Percentiles rank a stretch among this genome's conserved stretches.
phyloP scores from a whole-genome alignment of 106 monocot genomes.

The Apostasia ramifera region DNA sequence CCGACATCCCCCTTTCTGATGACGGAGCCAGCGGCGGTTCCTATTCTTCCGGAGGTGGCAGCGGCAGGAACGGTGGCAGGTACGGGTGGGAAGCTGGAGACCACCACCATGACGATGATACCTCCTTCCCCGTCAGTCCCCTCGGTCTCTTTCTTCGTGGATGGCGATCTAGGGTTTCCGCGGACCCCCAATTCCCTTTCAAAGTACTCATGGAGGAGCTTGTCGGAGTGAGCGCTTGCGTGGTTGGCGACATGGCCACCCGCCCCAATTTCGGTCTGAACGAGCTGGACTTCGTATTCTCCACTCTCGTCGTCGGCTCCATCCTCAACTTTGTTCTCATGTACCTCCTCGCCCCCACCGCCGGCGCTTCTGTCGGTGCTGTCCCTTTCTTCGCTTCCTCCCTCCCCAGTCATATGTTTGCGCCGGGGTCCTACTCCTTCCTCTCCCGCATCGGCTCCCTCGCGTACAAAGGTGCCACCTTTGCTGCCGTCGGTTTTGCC shows the following conservation, averaged over 20 bases:
- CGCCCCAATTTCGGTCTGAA: conserved; percentile 80
- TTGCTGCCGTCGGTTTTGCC: conserved; percentile 63
- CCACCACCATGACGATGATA: neutral
- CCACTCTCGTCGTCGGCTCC: conserved; percentile 78
- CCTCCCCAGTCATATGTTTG: conserved; percentile 70
- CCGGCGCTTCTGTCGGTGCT: conserved; percentile 22
- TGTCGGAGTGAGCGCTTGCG: conserved; percentile 63
- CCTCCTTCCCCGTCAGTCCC: conserved; percentile 10
- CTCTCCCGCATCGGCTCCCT: conserved; percentile 39
- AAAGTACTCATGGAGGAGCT: conserved; percentile 87
- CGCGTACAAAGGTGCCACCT: conserved; percentile 52
- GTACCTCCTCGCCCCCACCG: conserved; percentile 76
- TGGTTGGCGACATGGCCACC: conserved; percentile 76
- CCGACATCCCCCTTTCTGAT: neutral
- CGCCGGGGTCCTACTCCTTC: conserved; percentile 45
- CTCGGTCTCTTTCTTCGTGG: conserved; percentile 50
- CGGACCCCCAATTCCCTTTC: conserved; percentile 82
- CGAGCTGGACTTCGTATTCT: conserved; percentile 92
- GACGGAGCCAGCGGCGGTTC: neutral
- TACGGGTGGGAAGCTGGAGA: conserved; percentile 1
- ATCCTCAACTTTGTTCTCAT: conserved; percentile 85
- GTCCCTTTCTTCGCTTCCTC: conserved; percentile 10
- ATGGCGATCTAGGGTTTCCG: conserved; percentile 71
- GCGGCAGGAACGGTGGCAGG: conserved; percentile 5
- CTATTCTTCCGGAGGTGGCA: conserved; percentile 7